Conservation (phyloP, 1,284 basidiomycete genomes). For the Golubevia sp. region DNA sequence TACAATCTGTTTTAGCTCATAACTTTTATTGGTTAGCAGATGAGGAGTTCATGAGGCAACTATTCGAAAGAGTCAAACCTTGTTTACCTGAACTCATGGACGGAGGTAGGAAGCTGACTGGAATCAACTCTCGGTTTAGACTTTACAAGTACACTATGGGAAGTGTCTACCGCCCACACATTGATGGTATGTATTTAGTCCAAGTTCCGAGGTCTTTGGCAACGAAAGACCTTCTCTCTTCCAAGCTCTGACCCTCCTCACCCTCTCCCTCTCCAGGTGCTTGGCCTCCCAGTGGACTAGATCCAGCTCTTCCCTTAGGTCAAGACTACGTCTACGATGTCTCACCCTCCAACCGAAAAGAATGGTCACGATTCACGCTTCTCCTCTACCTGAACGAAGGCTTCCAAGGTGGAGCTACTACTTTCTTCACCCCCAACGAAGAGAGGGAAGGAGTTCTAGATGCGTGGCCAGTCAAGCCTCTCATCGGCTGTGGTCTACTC, state of each 20-base stretch:
- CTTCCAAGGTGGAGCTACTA: conserved; percentile 3
- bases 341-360: conserved; percentile 2
- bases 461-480: conserved; percentile 2
- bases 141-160: conserved; percentile 2
- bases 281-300: conserved; percentile 2
- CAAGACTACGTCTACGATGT: conserved; percentile 7
- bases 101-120: conserved; percentile 2
- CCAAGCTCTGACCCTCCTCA: not conserved
- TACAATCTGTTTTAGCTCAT: not conserved
- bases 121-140: conserved; percentile 1
- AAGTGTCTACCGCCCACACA: conserved; percentile 1
- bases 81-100: conserved; percentile 1
- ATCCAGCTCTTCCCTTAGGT: not conserved
- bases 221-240: no score
- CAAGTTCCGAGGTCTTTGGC: no score
- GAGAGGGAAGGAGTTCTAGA: conserved; percentile 3
- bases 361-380: conserved; percentile 6
- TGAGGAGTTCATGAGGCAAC: not conserved
- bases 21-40: conserved; percentile 5
- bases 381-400: conserved; percentile 6
- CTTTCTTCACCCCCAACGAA: conserved; percentile 5
- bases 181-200: not conserved
- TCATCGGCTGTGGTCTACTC: conserved; percentile 1
- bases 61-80: conserved; percentile 2
- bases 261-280: not conserved